Evolutionary conservation across 176 grass and related monocot species (phyloP), one percentile per base, ranked within the genome.

Genomic region (Phoenix roebelenii): DNA sequence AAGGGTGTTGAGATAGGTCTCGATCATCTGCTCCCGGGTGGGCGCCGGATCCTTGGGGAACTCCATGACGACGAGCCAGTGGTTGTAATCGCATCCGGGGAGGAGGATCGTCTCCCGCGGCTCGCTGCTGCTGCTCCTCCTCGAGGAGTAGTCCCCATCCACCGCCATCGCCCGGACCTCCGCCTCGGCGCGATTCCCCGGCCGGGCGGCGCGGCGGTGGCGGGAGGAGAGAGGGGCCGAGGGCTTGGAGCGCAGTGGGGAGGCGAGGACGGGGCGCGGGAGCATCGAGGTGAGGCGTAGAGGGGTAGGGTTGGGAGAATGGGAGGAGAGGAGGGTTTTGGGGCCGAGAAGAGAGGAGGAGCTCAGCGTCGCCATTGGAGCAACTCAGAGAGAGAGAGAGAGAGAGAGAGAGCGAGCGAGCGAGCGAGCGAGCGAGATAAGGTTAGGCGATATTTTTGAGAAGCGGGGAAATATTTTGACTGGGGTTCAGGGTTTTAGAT

Each of bases 51-150:
- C 91, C 77, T 96, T 90, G 24, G 91, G 91, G 64, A 96, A 96
- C 78, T 96, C 91, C 91, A 96, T 96, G 23, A 96, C 87, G 67
- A 96, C 90, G 23, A 96, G 69, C 91, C 91, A 90, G 77, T 96
- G 91, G 80, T 90, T 96, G 82, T 96, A 90, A 59, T 96, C 91
- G 74, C 91, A 96, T 15, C 91, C 91, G 1, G 91, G 91, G 58
- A 96, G 84, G 5, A 96, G 75, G 62, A 96, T 96, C 20, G 91
- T 84, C 70, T 96, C 86, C 73, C 84, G 82, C 63, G 85, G 79
- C 17, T 96, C 91, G 9, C 19, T 59, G 1, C 69, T 4, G 50
- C 51, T 57, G 61, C 55, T 48, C 35, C 55, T 56, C 22, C 30
- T 10, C 29, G 39, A 70, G 20, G 35, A 25, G 70, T 65, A 15